Conservation (phyloP, 805 yeast species). For the Saccharomycodes ludwigii region DNA sequence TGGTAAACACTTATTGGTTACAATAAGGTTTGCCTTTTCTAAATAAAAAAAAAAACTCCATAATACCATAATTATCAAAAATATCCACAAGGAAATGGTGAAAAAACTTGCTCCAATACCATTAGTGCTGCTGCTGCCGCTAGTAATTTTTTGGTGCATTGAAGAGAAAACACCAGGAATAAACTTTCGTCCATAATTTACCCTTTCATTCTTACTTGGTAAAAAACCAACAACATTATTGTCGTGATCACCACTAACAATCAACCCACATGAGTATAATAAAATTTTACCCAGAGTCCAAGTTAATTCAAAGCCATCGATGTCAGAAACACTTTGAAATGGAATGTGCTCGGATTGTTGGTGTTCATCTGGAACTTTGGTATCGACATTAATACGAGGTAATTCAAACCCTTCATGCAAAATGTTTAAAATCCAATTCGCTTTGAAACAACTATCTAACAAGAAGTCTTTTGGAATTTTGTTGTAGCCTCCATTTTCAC, state of each 20-base stretch:
- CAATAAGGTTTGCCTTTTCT: neutral
- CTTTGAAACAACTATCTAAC: slow-evolving; percentile 79
- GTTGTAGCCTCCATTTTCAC: slow-evolving; percentile 43
- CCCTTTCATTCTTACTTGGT: slow-evolving; percentile 15
- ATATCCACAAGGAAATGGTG: slow-evolving; percentile 4
- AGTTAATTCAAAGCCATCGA: slow-evolving; percentile 76
- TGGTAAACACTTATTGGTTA: neutral
- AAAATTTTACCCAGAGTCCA: slow-evolving; percentile 93
- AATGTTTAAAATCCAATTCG: slow-evolving; percentile 84
- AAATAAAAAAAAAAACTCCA: slow-evolving; percentile 1
- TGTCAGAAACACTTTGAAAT: slow-evolving; percentile 70
- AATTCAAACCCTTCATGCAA: slow-evolving; percentile 87
- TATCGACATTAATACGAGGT: slow-evolving; percentile 56
- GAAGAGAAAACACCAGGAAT: slow-evolving; percentile 14
- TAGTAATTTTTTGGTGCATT: too few species aligned
- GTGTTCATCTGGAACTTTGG: slow-evolving; percentile 11
- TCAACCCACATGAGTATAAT: slow-evolving; percentile 66
- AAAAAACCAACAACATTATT: slow-evolving; percentile 14
- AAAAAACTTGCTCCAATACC: slow-evolving; percentile 3
- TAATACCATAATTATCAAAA: slow-evolving; percentile 2
- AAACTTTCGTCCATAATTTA: slow-evolving; percentile 14
- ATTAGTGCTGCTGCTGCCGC: neutral
- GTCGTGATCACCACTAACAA: slow-evolving; percentile 17
- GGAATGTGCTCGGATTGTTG: slow-evolving; percentile 40
- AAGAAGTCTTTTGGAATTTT: slow-evolving; percentile 44